Base-by-base conservation (phyloP, 805 yeast species). In the Metschnikowia henanensis region DNA sequence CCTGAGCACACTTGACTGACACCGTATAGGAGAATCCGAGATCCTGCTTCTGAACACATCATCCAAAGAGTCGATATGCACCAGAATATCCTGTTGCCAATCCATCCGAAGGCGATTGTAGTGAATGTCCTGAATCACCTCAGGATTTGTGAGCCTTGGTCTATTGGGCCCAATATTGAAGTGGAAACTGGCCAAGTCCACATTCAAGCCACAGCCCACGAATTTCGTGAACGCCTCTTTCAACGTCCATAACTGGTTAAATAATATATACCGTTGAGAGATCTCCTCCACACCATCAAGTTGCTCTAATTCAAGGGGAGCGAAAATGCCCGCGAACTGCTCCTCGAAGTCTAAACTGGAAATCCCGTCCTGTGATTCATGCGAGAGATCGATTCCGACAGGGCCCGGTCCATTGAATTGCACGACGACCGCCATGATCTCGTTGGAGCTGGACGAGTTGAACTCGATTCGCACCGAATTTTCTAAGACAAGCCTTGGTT, bases 161-260 rank as follows among this genome's bases (percentile, higher is more conserved):
- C 35, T 26, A 4, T 29, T 13, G 5, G 38, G 41, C 28, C 46
- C 42, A 10, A 37, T 26, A 6, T 18, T n/a, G 26, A 53, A 51
- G 34, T 23, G 30, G 30, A 52, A 46, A 16, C 39, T 30, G n/a
- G 46, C 19, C 37, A 54, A 43, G 37, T 54, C 56, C 17, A 47
- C 40, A 20, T 54, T 54, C 31, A 54, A 31, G 15, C 95, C 95
- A 15, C 72, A 62, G 0, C 95, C 95, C 2, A 75, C 53, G 30
- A 73, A 76, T 55, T 87, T 87, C 6, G 87, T 75, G 55, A 79
- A 84, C 17, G 88, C 80, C 58, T 87, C 96, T 57, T 87, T 87
- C 41, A 87, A 60, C 0, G 95, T 85, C 96, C 96, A 87, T 28
- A 75, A 70, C 30, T 79, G 79, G 16, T 84, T 76, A 52, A 84